Percentiles rank a stretch among this genome's conserved stretches.
These are phyloP conservation scores for Spizellomyces sp. DNA, from an alignment of 192 early-diverging fungal species.

Conservation along the genomic window DNA sequence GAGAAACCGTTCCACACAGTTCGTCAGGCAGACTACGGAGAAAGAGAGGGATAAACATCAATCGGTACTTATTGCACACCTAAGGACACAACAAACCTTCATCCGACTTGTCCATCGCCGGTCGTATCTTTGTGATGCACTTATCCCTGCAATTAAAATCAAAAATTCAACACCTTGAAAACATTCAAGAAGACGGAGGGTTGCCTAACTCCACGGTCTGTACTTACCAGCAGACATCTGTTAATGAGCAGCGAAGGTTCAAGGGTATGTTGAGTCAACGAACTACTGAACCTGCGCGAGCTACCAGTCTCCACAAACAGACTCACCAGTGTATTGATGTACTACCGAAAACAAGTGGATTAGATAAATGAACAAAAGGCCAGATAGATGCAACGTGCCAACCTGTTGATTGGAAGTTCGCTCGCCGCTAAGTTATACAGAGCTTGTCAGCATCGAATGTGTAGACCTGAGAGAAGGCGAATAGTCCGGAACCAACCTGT, in stretches of 20 bases:
- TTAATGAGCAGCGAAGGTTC: not conserved
- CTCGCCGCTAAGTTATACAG: conserved; percentile 11
- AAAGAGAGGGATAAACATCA: not conserved
- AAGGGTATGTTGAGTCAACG: too few species aligned
- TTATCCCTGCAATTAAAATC: conserved; percentile 28
- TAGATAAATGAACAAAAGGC: not conserved
- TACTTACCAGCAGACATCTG: conserved; percentile 30
- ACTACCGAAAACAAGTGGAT: conserved; percentile 8
- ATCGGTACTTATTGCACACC: not conserved
- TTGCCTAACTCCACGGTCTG: not conserved
- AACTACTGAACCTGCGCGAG: too few species aligned
- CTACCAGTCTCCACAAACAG: not conserved
- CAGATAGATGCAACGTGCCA: not conserved
- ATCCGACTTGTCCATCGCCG: conserved; percentile 31
- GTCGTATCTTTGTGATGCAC: conserved; percentile 38
- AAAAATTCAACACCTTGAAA: not conserved
- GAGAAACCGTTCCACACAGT: conserved; percentile 74
- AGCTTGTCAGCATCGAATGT: too few species aligned
- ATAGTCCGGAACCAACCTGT: conserved; percentile 8
- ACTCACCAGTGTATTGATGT: conserved; percentile 27
- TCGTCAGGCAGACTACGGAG: conserved; percentile 55
- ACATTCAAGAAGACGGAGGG: not conserved
- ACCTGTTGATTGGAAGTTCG: conserved; percentile 33
- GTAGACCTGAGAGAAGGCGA: too few species aligned
- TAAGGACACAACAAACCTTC: conserved; percentile 20